Percentiles rank a stretch among this genome's conserved stretches.
These are phyloP conservation scores for Sporothrix variecibatus DNA, from an alignment of 2,329 filamentous ascomycete species.

Conservation along the genomic window DNA sequence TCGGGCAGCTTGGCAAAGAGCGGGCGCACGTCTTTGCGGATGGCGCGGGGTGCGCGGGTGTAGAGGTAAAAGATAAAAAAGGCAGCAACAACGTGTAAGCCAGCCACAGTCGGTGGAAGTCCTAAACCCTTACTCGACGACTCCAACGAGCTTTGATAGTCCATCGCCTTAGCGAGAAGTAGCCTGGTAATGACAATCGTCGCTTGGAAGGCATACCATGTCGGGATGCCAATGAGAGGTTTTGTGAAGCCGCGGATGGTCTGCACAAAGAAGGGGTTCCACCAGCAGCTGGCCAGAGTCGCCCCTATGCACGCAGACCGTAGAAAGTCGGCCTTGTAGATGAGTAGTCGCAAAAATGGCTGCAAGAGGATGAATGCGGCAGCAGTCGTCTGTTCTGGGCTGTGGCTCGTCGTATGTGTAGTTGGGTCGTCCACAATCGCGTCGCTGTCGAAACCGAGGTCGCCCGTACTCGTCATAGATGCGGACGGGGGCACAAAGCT, in stretches of 20 bases:
- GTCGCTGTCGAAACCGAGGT: slow-evolving; percentile 29
- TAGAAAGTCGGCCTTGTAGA: slow-evolving; percentile 36
- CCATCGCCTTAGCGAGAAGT: slow-evolving; percentile 48
- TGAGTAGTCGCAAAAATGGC: slow-evolving; percentile 44
- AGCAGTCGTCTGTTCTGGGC: neutral
- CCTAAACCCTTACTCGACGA: slow-evolving; percentile 33
- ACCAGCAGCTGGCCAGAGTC: slow-evolving; percentile 54
- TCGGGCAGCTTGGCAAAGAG: slow-evolving; percentile 47
- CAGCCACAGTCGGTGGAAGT: slow-evolving; percentile 46
- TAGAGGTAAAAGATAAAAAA: slow-evolving; percentile 56
- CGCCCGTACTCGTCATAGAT: neutral
- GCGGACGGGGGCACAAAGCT: neutral
- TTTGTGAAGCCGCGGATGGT: slow-evolving; percentile 60
- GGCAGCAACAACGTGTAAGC: slow-evolving; percentile 58
- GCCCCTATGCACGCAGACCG: slow-evolving; percentile 27
- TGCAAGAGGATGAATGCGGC: slow-evolving; percentile 36
- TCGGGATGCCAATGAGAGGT: slow-evolving; percentile 60
- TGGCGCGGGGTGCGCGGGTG: slow-evolving; percentile 45
- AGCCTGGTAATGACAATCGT: slow-evolving; percentile 59
- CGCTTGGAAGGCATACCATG: slow-evolving; percentile 68
- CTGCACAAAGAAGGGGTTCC: slow-evolving; percentile 68
- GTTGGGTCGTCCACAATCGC: slow-evolving; percentile 35
- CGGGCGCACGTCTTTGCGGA: slow-evolving; percentile 59
- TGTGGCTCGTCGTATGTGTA: neutral
- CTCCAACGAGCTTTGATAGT: slow-evolving; percentile 62